These are phyloP conservation scores for Cladophialophora immunda DNA, from an alignment of 2,329 filamentous ascomycete species.

Conservation along the genomic window DNA sequence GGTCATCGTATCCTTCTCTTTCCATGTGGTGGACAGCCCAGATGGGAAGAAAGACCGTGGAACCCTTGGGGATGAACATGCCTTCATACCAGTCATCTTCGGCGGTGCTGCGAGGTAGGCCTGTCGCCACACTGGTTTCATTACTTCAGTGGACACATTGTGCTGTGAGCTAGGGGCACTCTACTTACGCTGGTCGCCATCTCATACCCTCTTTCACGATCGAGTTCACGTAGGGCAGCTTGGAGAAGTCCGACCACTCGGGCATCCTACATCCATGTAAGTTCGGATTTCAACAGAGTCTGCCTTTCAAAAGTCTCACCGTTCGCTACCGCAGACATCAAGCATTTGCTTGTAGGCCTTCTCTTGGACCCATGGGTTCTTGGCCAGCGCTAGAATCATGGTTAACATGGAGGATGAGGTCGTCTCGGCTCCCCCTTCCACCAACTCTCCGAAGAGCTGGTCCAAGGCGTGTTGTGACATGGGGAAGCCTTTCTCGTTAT, in stretches of 20 bases:
- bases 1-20: slow-evolving; percentile 12
- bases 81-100: slow-evolving; percentile 58
- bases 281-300: no score
- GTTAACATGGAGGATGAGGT: slow-evolving; percentile 26
- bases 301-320: slow-evolving; percentile 31
- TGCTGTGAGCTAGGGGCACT: no score
- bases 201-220: slow-evolving; percentile 53
- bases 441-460: slow-evolving; percentile 23
- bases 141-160: no score
- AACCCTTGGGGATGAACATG: slow-evolving; percentile 59
- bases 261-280: slow-evolving; percentile 30
- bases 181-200: slow-evolving; percentile 49
- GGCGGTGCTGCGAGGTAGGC: slow-evolving; percentile 42
- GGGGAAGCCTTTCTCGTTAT: slow-evolving; percentile 19
- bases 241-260: slow-evolving; percentile 47
- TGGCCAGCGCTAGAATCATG: slow-evolving; percentile 46
- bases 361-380: slow-evolving; percentile 60
- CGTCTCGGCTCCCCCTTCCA: slow-evolving; percentile 30
- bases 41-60: slow-evolving; percentile 44
- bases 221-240: slow-evolving; percentile 50
- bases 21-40: slow-evolving; percentile 26
- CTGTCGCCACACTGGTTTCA: slow-evolving; percentile 16
- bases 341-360: slow-evolving; percentile 61
- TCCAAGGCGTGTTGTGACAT: slow-evolving; percentile 19
- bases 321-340: slow-evolving; percentile 53